These are phyloP conservation scores for Cunninghamia lanceolata DNA, from an alignment of 75 land plant genomes.

Conservation along the genomic window DNA sequence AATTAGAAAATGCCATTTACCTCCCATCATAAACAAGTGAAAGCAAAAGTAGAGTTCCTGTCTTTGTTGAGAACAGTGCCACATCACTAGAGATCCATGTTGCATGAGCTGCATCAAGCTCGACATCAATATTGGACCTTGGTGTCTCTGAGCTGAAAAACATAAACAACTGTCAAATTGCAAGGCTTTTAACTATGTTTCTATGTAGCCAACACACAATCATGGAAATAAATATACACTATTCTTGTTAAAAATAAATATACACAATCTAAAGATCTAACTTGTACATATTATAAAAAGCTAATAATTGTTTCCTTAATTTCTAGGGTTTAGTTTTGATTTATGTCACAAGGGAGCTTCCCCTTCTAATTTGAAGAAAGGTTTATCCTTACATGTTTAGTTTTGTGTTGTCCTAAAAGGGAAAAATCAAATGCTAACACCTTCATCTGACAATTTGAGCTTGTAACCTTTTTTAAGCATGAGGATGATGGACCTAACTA, in stretches of 20 bases:
- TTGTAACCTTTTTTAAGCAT: too few relatives aligned
- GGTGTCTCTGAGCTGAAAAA: slow-evolving; percentile 86
- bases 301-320: too few relatives aligned
- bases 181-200: not conserved
- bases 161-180: not conserved
- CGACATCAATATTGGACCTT: slow-evolving; percentile 69
- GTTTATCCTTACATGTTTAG: too few relatives aligned
- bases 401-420: too few relatives aligned
- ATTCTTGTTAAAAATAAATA: not conserved
- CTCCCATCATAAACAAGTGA: slow-evolving; percentile 88
- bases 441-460: too few relatives aligned
- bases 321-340: too few relatives aligned
- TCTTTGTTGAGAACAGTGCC: slow-evolving; percentile 88
- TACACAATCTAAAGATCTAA: too few relatives aligned
- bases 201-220: not conserved
- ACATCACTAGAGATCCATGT: slow-evolving; percentile 91
- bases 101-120: slow-evolving; percentile 94
- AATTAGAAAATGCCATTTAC: slow-evolving; percentile 23
- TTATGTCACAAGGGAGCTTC: too few relatives aligned
- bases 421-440: too few relatives aligned
- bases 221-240: not conserved
- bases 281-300: too few relatives aligned
- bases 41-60: slow-evolving; percentile 80
- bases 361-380: too few relatives aligned
- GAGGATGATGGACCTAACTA: too few relatives aligned